Base-by-base conservation (phyloP, 352 stramenopile species). In the Globisporangium cylindrosporum region DNA sequence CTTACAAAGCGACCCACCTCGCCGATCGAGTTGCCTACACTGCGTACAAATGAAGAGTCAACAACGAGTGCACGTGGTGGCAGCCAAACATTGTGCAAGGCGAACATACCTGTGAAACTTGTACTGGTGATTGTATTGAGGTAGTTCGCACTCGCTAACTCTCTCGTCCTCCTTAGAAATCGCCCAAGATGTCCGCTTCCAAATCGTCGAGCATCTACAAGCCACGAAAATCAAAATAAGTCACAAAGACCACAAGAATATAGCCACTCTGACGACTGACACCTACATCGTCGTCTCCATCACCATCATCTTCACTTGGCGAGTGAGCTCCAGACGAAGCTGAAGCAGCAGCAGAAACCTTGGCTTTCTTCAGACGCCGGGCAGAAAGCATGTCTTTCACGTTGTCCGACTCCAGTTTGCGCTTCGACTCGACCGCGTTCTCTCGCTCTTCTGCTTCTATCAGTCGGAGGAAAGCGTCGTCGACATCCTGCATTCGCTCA, bases 391-490 rank as follows among this genome's bases (percentile, higher is more conserved):
- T 64, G 58, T 88, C 81, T 58, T 86, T 82, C n/a, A 91, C 51
- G 56, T 88, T 67, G 27, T 70, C 67, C 3, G 81, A 87, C 15
- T 70, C 77, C 22, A 80, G 64, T 22, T 84, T 88, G 38, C 82
- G 82, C 73, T 91, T 90, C 62, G 77, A 68, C 29, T 89, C 81
- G 55, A 82, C 67, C 24, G 79, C 75, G 6, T 71, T 82, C 64
- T 92, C 84, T 51, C 86, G 81, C 66, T 94, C 82, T 73, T 94
- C 86, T 8, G 84, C 84, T 60, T 90, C 81, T 32, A 94, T 91
- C 24, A 94, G 79, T 20, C 84, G 74, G 60, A 88, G 69, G 69
- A 94, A 92, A 3, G 86, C 83, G 66, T 92, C 84, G 61, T 94
- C 82, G 8, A 92, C 86, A 68, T 92, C 82, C 84, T 89, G 48